Evolutionary conservation across 192 early-diverging fungal genomes (phyloP).

Genomic region (Pilobolus umbonatus): DNA sequence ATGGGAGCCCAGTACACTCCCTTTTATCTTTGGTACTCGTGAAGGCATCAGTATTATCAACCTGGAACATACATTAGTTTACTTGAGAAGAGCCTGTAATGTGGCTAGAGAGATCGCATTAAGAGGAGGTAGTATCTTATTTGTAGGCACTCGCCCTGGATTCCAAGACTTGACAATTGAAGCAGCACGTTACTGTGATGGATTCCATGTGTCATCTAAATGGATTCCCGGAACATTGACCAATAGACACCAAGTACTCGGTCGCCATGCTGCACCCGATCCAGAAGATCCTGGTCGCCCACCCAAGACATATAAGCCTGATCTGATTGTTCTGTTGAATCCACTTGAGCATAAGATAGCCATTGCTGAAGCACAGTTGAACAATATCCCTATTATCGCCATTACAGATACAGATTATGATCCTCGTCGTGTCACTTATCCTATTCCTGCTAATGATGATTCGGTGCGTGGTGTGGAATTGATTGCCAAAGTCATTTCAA

Average conservation of each 20-base stretch:
- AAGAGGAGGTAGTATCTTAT: constrained; percentile 78
- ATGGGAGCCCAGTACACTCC: constrained; percentile 79
- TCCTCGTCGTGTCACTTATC: constrained; percentile 79
- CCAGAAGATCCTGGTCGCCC: constrained; percentile 34
- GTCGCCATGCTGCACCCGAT: constrained; percentile 47
- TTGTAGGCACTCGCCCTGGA: constrained; percentile 75
- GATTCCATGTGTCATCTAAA: constrained; percentile 72
- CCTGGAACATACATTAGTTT: constrained; percentile 82
- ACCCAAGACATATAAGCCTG: constrained; percentile 63
- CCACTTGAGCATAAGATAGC: constrained; percentile 76
- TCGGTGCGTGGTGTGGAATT: constrained; percentile 70
- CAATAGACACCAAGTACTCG: constrained; percentile 70
- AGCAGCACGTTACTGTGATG: constrained; percentile 70
- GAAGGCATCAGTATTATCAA: constrained; percentile 92
- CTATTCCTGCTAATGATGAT: constrained; percentile 95
- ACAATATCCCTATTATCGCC: constrained; percentile 84
- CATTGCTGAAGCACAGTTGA: constrained; percentile 70
- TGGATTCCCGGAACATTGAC: constrained; percentile 91
- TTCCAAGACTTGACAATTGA: constrained; percentile 65
- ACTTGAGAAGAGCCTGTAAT: constrained; percentile 75
- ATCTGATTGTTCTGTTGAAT: constrained; percentile 80
- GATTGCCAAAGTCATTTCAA: constrained; percentile 74
- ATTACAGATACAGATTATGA: constrained; percentile 91
- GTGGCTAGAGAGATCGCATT: constrained; percentile 66
- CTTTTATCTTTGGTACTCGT: constrained; percentile 86